Evolutionary conservation across 2,329 filamentous ascomycete species (phyloP), one percentile per base, ranked within the genome.

Genomic region (Hymenoscyphus linearis): DNA sequence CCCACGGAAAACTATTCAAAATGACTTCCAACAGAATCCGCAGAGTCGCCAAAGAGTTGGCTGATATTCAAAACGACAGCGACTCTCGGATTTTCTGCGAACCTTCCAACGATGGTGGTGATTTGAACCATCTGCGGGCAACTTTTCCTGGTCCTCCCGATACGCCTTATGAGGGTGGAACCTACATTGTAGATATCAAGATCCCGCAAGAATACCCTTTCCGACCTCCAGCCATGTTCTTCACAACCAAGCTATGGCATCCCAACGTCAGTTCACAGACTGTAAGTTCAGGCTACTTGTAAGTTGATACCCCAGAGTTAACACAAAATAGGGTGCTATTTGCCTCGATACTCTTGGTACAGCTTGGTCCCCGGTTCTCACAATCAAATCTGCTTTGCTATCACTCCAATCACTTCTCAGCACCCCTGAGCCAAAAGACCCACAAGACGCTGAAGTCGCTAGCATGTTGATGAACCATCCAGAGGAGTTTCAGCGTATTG

Each of bases 181-280:
- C 82, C 31, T 99, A 86, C 74, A 76, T 83, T 16, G 85, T 99
- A 67, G 90, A 96, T 71, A 95, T 99, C 70, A 83, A 83, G 70
- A 95, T 99, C 58, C 93, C 93, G 0, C 83, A 84, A 64, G 89
- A 90, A 68, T 99, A 99, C 72, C 95, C 95, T 0, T 99, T 99
- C 79, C 89, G 92, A 69, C 91, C 93, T 3, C 95, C 95, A 4
- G 76, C 85, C 62, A 98, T 99, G 89, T 88, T 85, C 70, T 98
- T 98, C 72, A 84, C 88, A 66, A 99, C 95, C 66, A 93, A 88
- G 76, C 88, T 98, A 69, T 99, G 93, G 93, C 95, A 99, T 75
- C 95, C 95, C 36, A 99, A 99, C 73, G 85, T 99, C 77, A 96
- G 90, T 81, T 93, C 89, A 71, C 89, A 95, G 74, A 97, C 93